Conservation (phyloP, 2,329 filamentous ascomycete species). For the Phyllachora maydis region DNA sequence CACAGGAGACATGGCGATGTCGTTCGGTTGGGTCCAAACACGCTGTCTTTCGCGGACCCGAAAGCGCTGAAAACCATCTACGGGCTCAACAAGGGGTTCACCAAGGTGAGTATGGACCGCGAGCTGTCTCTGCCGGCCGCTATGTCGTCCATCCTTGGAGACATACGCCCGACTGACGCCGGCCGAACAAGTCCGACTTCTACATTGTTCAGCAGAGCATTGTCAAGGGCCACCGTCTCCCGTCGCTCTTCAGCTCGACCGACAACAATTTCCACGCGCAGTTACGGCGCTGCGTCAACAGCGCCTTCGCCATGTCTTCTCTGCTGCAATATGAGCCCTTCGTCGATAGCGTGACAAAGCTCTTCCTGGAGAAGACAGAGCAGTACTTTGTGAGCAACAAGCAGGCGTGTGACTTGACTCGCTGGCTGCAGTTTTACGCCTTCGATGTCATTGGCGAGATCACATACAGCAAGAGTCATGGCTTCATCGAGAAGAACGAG, state of each 20-base stretch:
- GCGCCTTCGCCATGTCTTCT: constrained; percentile 57
- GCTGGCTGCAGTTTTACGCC: constrained; percentile 63
- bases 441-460: constrained; percentile 68
- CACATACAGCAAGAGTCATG: constrained; percentile 55
- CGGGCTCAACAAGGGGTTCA: constrained; percentile 61
- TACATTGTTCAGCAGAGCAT: constrained; percentile 62
- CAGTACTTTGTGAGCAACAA: constrained; percentile 25
- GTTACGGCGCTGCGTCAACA: constrained; percentile 56
- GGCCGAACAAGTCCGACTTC: constrained; percentile 50
- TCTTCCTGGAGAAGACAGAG: constrained; percentile 46
- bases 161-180: neutral
- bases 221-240: constrained; percentile 43
- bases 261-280: constrained; percentile 58
- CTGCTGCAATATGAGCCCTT: constrained; percentile 64
- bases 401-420: constrained; percentile 38
- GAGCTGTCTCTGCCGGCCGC: constrained; percentile 1
- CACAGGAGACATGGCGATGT: constrained; percentile 55
- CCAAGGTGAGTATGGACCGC: constrained; percentile 34
- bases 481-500: constrained; percentile 53
- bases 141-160: too few relatives aligned
- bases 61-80: constrained; percentile 59
- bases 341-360: constrained; percentile 51
- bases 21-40: constrained; percentile 56
- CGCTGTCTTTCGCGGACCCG: constrained; percentile 53
- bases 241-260: constrained; percentile 57